These are phyloP conservation scores for Botrytis cinerea DNA, from an alignment of 2,329 filamentous ascomycete genomes.

Conservation along the genomic window DNA sequence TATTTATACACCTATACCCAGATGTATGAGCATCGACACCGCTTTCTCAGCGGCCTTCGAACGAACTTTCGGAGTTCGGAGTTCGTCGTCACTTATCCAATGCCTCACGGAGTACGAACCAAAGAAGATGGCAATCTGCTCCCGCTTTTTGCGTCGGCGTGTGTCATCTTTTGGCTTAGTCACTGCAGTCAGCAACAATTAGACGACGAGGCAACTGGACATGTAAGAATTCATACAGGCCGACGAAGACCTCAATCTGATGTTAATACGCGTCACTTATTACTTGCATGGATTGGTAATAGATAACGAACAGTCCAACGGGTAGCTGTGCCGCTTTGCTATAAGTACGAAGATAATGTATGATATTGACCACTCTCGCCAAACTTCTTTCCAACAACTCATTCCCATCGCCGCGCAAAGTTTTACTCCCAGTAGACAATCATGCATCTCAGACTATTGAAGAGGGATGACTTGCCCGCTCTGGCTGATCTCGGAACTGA, in stretches of 20 bases:
- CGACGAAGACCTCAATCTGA: background rate
- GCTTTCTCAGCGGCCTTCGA: too few species aligned
- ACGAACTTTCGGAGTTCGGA: too few species aligned
- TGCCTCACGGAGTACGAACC: background rate
- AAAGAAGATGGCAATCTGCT: background rate
- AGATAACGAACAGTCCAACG: background rate
- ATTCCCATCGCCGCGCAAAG: background rate
- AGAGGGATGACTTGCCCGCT: background rate
- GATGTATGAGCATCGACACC: background rate
- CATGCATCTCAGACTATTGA: slow-evolving; percentile 18
- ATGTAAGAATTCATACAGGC: background rate
- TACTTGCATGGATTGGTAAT: background rate
- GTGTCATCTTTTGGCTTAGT: background rate
- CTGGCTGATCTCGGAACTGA: background rate
- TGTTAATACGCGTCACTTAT: background rate
- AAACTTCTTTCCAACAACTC: background rate
- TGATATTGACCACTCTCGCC: background rate
- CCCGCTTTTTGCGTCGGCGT: background rate
- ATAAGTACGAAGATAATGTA: background rate
- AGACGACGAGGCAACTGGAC: background rate
- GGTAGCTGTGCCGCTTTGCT: background rate
- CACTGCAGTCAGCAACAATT: background rate
- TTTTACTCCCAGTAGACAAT: background rate
- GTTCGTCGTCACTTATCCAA: background rate
- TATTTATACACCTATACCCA: background rate